Evolutionary conservation across 345 rosid genomes (phyloP), one percentile per base, ranked within the genome.

Genomic region (Mangifera indica): DNA sequence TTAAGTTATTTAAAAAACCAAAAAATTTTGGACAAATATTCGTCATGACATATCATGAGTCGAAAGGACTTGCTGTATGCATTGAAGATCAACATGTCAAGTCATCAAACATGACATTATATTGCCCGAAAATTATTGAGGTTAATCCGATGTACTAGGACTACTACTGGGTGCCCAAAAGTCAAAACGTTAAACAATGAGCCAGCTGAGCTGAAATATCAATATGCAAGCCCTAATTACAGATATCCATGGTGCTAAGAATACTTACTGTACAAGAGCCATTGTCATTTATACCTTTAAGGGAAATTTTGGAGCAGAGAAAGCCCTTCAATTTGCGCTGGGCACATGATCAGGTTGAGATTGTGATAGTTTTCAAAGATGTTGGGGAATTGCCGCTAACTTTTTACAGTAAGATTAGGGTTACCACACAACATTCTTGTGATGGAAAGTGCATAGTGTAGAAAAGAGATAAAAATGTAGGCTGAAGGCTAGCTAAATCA

Each of bases 331-430:
- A 37, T 37, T 67, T 70, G 71, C 71, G 49, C 63, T 70, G 71
- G 69, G 49, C 63, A 61, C 69, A 62, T 46, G 64, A 37, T 37
- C 42, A 67, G 74, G 57, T 4, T 22, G 52, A 12, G 81, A 77
- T 69, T 72, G 84, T 63, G 80, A 77, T 77, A 72, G 81, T 81
- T 63, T 70, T 79, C 56, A 49, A 82, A 79, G 62, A 60, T 45
- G 66, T 68, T 64, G 18, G 62, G 60, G 71, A 74, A 60, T 72
- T 68, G 75, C 77, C 46, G 75, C 67, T 74, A 67, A 71, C 80
- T 63, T 74, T 78, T 71, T 6, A 70, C 79, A 78, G 77, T 71
- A 81, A 74, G 57, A 69, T 48, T 71, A 60, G 76, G 77, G 76
- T 72, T 64, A 24, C 37, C 42, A 52, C 65, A 69, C 59, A 68